A percentile compares a stretch with the other conserved stretches of the same genome.
These are phyloP conservation scores for Pythium scleroteichum DNA, from an alignment of 352 stramenopile genomes.

Conservation along the genomic window DNA sequence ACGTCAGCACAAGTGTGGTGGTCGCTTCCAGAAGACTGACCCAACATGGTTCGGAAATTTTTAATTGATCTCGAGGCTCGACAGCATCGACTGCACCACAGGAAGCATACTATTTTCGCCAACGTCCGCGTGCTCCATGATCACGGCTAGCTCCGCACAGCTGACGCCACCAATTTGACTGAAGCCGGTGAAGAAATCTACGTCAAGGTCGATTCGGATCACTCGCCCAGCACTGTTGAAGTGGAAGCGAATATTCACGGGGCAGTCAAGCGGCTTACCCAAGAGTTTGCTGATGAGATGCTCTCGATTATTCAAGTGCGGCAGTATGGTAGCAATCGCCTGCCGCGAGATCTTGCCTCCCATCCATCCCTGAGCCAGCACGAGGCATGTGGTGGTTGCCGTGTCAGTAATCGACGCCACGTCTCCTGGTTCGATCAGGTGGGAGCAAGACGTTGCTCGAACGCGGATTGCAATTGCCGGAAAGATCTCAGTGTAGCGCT, in stretches of 20 bases:
- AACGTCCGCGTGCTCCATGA: slow-evolving; percentile 4
- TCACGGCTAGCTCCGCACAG: not conserved
- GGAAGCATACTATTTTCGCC: slow-evolving; percentile 10
- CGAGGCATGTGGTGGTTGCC: not conserved
- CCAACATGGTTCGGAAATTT: too few relatives aligned
- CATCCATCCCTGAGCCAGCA: not conserved
- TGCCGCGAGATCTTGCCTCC: not conserved
- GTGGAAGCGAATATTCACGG: not conserved
- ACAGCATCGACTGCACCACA: not conserved
- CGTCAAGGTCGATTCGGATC: slow-evolving; percentile 6
- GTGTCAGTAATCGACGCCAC: not conserved
- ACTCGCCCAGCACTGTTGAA: slow-evolving; percentile 8
- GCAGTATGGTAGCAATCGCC: not conserved
- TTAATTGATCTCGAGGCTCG: too few relatives aligned
- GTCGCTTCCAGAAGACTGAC: too few relatives aligned
- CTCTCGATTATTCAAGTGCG: slow-evolving; percentile 1
- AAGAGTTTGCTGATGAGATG: slow-evolving; percentile 6
- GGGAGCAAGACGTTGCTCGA: not conserved
- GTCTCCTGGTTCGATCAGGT: not conserved
- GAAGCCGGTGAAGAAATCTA: slow-evolving; percentile 1
- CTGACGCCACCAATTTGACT: not conserved
- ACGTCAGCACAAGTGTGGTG: too few relatives aligned
- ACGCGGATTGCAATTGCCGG: slow-evolving; percentile 2
- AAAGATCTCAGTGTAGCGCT: slow-evolving; percentile 8
- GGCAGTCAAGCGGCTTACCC: not conserved